Conservation (phyloP, 1,139 yeast genomes). For the Spencermartinsiella ligniputridi region DNA sequence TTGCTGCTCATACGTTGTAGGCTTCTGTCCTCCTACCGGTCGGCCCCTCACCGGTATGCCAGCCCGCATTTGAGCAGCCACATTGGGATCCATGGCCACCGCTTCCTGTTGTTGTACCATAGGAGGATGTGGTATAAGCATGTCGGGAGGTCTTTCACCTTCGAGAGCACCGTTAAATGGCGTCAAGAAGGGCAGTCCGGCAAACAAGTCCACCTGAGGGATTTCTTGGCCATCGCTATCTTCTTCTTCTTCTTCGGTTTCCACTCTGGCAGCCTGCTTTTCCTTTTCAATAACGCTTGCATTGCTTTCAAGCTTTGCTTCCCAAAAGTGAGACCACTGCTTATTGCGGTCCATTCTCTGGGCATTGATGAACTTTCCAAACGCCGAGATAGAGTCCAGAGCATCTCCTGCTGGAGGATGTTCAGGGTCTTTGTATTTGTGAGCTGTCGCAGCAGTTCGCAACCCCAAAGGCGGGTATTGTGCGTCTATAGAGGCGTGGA, state of each 20-base stretch:
- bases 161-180: slow-evolving; percentile 25
- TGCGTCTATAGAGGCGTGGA: slow-evolving; percentile 29
- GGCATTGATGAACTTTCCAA: slow-evolving; percentile 27
- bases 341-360: slow-evolving; percentile 27
- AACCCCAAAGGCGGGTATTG: slow-evolving; percentile 15
- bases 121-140: slow-evolving; percentile 24
- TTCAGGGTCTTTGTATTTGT: slow-evolving; percentile 3
- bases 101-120: slow-evolving; percentile 10
- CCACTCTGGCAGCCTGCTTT: slow-evolving; percentile 12
- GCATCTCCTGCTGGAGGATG: slow-evolving; percentile 22
- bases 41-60: slow-evolving; percentile 3
- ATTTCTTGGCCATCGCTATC: slow-evolving; percentile 4
- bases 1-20: slow-evolving; percentile 5
- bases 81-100: slow-evolving; percentile 1
- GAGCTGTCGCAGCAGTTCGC: not conserved
- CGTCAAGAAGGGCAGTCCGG: not conserved
- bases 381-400: slow-evolving; percentile 30
- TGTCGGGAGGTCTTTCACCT: slow-evolving; percentile 17
- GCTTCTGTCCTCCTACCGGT: slow-evolving; percentile 6
- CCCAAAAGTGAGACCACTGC: slow-evolving; percentile 35
- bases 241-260: slow-evolving; percentile 7
- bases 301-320: slow-evolving; percentile 9
- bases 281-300: slow-evolving; percentile 9
- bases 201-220: not conserved
- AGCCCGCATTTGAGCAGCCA: not conserved